Percentiles rank a stretch among this genome's conserved stretches.
Evolutionary conservation across 176 grass and related monocot genomes (phyloP).

Genomic region (Lolium multiflorum): DNA sequence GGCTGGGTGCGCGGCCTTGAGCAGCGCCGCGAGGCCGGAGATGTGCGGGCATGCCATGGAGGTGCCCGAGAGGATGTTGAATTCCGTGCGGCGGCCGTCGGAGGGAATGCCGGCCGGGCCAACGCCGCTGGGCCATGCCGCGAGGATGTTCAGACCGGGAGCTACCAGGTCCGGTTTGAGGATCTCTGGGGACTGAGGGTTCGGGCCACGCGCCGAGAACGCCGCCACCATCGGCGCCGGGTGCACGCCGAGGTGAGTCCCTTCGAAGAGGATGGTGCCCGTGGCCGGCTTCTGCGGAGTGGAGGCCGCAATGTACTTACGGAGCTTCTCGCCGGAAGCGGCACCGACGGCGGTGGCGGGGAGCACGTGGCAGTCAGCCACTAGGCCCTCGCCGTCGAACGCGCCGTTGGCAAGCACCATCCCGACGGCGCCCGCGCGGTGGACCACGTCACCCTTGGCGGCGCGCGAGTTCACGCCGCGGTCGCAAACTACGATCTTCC

Average conservation of each 20-base stretch:
- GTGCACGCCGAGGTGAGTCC: slow-evolving; percentile 81
- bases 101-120: slow-evolving; percentile 82
- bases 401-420: slow-evolving; percentile 93
- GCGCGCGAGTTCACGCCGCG: slow-evolving; percentile 85
- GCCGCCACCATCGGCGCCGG: slow-evolving; percentile 90
- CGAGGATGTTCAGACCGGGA: slow-evolving; percentile 89
- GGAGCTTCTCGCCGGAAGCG: slow-evolving; percentile 60
- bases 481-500: slow-evolving; percentile 89
- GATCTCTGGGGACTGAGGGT: slow-evolving; percentile 84
- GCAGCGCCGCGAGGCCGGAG: slow-evolving; percentile 83
- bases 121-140: slow-evolving; percentile 79
- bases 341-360: slow-evolving; percentile 82
- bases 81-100: slow-evolving; percentile 67
- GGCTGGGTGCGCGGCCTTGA: slow-evolving; percentile 87
- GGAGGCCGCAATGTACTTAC: slow-evolving; percentile 74
- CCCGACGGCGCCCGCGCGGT: slow-evolving; percentile 67
- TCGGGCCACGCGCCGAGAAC: slow-evolving; percentile 89
- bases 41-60: slow-evolving; percentile 98
- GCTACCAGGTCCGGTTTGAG: slow-evolving; percentile 89
- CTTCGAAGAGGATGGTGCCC: slow-evolving; percentile 83
- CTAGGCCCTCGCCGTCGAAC: slow-evolving; percentile 92
- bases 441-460: slow-evolving; percentile 85
- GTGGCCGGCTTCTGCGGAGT: slow-evolving; percentile 57
- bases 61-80: slow-evolving; percentile 96
- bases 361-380: slow-evolving; percentile 91